Evolutionary conservation across 192 early-diverging fungal species (phyloP).

Genomic region (Thamnidium elegans): DNA sequence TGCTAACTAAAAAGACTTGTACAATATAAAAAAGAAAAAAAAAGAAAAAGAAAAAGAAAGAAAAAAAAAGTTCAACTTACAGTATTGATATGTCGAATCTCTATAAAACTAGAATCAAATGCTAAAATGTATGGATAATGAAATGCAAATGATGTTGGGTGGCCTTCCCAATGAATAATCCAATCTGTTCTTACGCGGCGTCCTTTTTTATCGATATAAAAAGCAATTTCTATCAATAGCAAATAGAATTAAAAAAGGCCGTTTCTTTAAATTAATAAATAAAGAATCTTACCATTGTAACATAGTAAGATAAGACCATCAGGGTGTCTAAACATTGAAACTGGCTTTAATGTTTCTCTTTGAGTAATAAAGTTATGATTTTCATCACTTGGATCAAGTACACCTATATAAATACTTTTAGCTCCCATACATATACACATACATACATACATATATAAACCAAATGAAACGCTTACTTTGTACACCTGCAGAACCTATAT

Average conservation of each 20-base stretch:
- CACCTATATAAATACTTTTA: conserved; percentile 76
- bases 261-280: not conserved
- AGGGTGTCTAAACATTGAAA: conserved; percentile 78
- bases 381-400: conserved; percentile 83
- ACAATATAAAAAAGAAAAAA: not conserved
- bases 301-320: conserved; percentile 83
- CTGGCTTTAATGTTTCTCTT: conserved; percentile 73
- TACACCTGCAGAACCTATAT: conserved; percentile 78
- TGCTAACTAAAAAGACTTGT: not conserved
- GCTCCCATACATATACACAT: conserved; percentile 45
- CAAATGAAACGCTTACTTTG: conserved; percentile 41
- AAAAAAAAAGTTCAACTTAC: conserved; percentile 37
- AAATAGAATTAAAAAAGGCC: not conserved
- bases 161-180: conserved; percentile 86
- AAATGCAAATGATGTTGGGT: conserved; percentile 81
- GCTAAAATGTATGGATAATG: conserved; percentile 85
- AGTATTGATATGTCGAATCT: conserved; percentile 80
- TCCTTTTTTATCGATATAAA: conserved; percentile 89
- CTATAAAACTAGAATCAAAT: conserved; percentile 88
- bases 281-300: conserved; percentile 70
- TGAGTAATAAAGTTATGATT: conserved; percentile 76
- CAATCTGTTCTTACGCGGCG: conserved; percentile 67
- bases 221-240: conserved; percentile 71
- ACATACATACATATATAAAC: not conserved
- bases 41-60: not conserved